Evolutionary conservation across 2,329 filamentous ascomycete genomes (phyloP), one percentile per base, ranked within the genome.

Genomic region (Setomelanomma holmii): DNA sequence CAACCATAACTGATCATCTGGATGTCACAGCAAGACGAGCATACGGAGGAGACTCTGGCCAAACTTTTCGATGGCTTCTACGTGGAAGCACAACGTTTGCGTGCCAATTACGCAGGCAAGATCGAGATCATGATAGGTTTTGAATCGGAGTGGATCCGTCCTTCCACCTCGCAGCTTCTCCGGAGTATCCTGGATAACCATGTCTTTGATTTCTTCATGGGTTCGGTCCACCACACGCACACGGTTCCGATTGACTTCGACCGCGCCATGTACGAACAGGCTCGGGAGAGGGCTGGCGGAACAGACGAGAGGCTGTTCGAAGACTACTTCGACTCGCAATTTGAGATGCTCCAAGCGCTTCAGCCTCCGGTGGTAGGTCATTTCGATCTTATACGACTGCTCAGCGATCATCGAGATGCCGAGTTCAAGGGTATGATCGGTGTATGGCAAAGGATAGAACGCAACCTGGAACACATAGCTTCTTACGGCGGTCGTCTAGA

Each of bases 171-270:
- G 63, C 75, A 74, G 0, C 77, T 89, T 40, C 87, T 96, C 52
- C 68, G 78, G 27, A 63, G 74, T 10, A 82, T 91, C 3, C 78
- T 88, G 19, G 69, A 80, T 5, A 81, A 84, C 56, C 83, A 90
- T 34, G 75, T 78, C 8, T 83, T 96, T 55, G 93, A 98, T 76
- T 90, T 96, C 76, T 96, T 97, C 78, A 83, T 99, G 69, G 95
- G 95, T 51, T 96, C 90, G 1, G 83, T 98, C 42, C 95, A 99
- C 77, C 95, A 99, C 75, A 89, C 93, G 6, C 86, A 90, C 68
- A 87, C 87, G 14, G 81, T 93, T 38, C 93, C 95, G 5, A 96
- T 99, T 68, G 95, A 99, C 79, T 96, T 89, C 72, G 89, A 96
- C 76, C 76, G 75, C 5, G 76, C 79, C 0, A 82, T 84, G 71